These are phyloP conservation scores for Parachlorella kessleri DNA, from an alignment of 139 green algal genomes.

Conservation along the genomic window DNA sequence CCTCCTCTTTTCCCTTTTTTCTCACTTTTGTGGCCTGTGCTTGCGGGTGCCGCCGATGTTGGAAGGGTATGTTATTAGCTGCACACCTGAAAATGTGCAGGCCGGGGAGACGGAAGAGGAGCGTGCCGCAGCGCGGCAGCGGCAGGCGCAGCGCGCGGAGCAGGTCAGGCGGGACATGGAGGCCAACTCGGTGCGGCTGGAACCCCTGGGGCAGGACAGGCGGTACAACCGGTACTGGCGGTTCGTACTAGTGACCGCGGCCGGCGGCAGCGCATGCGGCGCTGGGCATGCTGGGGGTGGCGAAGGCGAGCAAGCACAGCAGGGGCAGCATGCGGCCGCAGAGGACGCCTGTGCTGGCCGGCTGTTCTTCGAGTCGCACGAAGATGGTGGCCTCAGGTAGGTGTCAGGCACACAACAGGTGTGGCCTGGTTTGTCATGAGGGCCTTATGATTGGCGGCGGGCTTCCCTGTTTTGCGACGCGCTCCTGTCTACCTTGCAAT, in stretches of 20 bases:
- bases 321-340: neutral
- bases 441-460: too few species aligned
- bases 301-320: neutral
- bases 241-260: slow-evolving; percentile 22
- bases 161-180: slow-evolving; percentile 34
- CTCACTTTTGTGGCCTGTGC: too few species aligned
- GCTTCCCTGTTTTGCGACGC: too few species aligned
- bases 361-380: slow-evolving; percentile 49
- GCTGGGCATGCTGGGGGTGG: slow-evolving; percentile 12
- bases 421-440: too few species aligned
- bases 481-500: too few species aligned
- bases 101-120: slow-evolving; percentile 21
- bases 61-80: too few species aligned
- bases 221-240: slow-evolving; percentile 82
- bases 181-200: slow-evolving; percentile 44
- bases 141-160: slow-evolving; percentile 24
- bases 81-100: too few species aligned
- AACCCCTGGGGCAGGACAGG: slow-evolving; percentile 81
- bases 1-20: too few species aligned
- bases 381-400: slow-evolving; percentile 50
- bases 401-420: too few species aligned
- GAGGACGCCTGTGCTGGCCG: slow-evolving; percentile 23
- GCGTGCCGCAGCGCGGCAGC: slow-evolving; percentile 18
- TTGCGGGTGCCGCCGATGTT: too few species aligned
- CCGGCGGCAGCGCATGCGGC: neutral